Evolutionary conservation across 768 basidiomycete genomes (phyloP), one percentile per base, ranked within the genome.

Genomic region (Goffeauzyma gilvescens): DNA sequence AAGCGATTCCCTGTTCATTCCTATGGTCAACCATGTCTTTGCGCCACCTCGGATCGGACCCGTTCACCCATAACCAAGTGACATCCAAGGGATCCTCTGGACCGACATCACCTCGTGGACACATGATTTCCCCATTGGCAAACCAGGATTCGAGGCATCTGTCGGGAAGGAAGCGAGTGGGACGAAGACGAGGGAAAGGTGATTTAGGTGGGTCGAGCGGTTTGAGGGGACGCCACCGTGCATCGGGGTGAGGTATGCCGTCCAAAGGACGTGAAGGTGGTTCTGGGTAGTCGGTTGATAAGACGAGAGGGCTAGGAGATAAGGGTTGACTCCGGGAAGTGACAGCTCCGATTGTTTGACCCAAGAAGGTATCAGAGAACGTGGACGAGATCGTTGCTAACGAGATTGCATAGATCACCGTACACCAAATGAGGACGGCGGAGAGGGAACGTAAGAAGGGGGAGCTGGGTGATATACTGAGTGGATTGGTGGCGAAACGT

Each of bases 41-140:
- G 18, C 39, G n/a, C 60, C 60, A 59, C n/a, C 54, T 42, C 8
- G 45, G 45, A 49, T 62, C 60, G 7, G 42, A 46, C 4, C 60
- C 60, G 33, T 62, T 62, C 8, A 59, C 58, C 60, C 60, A 59
- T 2, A 57, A 36, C 55, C 55, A 61, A 4, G 52, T 59, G 3
- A 55, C 57, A 35, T 61, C 59, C 31, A 61, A 39, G 30, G 42
- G 48, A 24, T 58, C 59, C 41, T 61, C 59, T 22, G 45, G 43
- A 4, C 59, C 59, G 24, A 60, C 34, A 26, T 59, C 54, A 5
- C 32, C 36, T 32, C 41, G 32, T 14, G 51, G 50, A 32, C 59
- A 61, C 15, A 50, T 20, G 20, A 55, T 58, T 41, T 61, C 59
- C n/a, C 59, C 59, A 38, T 61, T 45, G 2, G 45, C 46, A 38